Percentiles rank a stretch among this genome's conserved stretches.
Evolutionary conservation across 306 rosid species (phyloP).

Genomic region (Lathyrus tuberosus): DNA sequence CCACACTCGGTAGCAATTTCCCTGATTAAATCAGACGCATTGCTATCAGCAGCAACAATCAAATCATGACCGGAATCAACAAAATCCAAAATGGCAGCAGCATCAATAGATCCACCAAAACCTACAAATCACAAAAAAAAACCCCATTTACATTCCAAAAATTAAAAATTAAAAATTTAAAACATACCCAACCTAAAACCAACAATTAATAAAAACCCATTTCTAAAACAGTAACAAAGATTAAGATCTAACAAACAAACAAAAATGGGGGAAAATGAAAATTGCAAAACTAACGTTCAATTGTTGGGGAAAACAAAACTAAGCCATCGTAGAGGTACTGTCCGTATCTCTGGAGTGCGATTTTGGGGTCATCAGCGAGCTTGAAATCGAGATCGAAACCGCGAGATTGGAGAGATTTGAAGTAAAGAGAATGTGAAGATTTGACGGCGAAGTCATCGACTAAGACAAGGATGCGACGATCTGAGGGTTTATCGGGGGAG

Average conservation of each 20-base stretch:
- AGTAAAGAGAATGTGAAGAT: constrained; percentile 85
- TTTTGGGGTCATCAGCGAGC: constrained; percentile 91
- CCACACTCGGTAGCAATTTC: constrained; percentile 88
- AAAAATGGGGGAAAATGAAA: not conserved
- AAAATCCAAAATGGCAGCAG: constrained; percentile 80
- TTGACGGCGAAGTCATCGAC: constrained; percentile 86
- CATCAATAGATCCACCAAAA: constrained; percentile 87
- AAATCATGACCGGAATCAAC: constrained; percentile 98
- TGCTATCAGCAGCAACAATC: constrained; percentile 71
- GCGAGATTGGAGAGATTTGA: constrained; percentile 83
- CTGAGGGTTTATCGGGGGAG: constrained; percentile 72
- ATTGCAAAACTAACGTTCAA: constrained; percentile 62
- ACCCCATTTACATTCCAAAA: not conserved
- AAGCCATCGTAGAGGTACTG: constrained; percentile 83
- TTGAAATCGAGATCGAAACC: constrained; percentile 92
- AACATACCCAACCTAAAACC: not conserved
- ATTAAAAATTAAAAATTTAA: constrained; percentile 12
- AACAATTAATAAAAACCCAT: not conserved
- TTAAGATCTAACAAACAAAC: constrained; percentile 33
- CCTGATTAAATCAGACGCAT: constrained; percentile 86
- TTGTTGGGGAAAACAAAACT: constrained; percentile 77
- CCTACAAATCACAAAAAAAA: constrained; percentile 47
- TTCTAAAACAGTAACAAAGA: not conserved
- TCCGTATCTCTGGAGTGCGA: constrained; percentile 80
- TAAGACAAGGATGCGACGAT: constrained; percentile 77